Evolutionary conservation across 345 rosid species (phyloP).

Genomic region (Theobroma cacao): DNA sequence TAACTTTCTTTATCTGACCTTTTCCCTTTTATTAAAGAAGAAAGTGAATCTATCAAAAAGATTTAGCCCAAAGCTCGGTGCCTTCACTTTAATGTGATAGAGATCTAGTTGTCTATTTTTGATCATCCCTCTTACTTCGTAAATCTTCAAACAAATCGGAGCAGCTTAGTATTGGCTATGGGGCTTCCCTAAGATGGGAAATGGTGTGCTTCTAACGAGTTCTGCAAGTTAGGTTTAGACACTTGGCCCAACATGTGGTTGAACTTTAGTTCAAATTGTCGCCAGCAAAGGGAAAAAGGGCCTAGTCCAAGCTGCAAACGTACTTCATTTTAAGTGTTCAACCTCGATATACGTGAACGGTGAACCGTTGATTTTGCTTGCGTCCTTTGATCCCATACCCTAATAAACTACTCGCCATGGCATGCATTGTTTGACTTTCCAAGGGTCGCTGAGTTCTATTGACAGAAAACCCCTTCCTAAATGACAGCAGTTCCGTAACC

Average conservation of each 20-base stretch:
- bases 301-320: background rate
- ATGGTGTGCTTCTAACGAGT: background rate
- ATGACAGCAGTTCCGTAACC: background rate
- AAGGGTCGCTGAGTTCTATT: background rate
- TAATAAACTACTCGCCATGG: background rate
- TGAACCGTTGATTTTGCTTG: background rate
- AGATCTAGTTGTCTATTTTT: background rate
- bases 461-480: background rate
- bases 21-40: background rate
- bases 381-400: background rate
- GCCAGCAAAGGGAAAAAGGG: background rate
- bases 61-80: background rate
- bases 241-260: background rate
- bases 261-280: background rate
- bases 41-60: constrained; percentile 2
- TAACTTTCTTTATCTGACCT: background rate
- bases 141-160: background rate
- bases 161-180: background rate
- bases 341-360: background rate
- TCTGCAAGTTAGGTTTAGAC: background rate
- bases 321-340: background rate
- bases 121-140: background rate
- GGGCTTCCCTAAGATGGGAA: background rate
- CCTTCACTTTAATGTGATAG: background rate
- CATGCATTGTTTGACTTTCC: constrained; percentile 9